Evolutionary conservation across 805 yeast species (phyloP), one percentile per base, ranked within the genome.

Genomic region (Yarrowia osloensis): DNA sequence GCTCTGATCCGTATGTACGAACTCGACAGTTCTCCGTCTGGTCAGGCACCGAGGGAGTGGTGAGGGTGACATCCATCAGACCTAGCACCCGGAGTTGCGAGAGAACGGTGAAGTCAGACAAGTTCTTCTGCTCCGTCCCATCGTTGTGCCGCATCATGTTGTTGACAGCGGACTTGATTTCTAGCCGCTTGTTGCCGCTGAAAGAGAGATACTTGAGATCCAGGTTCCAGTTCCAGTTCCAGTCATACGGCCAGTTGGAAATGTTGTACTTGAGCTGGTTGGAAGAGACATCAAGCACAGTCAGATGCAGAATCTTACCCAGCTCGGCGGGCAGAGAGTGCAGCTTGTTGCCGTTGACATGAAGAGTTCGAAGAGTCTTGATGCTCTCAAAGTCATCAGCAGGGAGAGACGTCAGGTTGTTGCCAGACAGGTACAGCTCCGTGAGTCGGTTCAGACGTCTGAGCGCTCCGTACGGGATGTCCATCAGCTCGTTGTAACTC

Each of bases 221-320:
- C 66, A 83, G 80, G 74, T 95, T 95, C 80, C 87, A 87, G 72
- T 89, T 87, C 99, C 99, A 95, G 77, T 91, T 95, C 98, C 98
- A 95, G 75, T 95, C 99, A 74, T 91, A 94, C 17, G 95, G 96
- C 84, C 92, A 90, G 76, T 95, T 95, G 3, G 95, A 89, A 67
- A 94, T 91, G 73, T 95, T 95, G 77, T 95, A 95, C 73, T 92
- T 90, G 77, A 95, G 80, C 69, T 87, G 88, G 75, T 95, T 95
- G 1, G 96, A 90, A 3, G 98, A 97, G 19, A 91, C 95, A 78
- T 95, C 99, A 40, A 95, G 81, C 11, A 87, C 88, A 35, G 83
- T 84, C 73, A 95, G 78, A 28, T 84, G 82, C 1, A 78, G 74
- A 54, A 92, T 81, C 68, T 87, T 87, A 9, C 94, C 86, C 57